Base-by-base conservation (phyloP, 179 eudicot genomes). In the Spergularia azorica region DNA sequence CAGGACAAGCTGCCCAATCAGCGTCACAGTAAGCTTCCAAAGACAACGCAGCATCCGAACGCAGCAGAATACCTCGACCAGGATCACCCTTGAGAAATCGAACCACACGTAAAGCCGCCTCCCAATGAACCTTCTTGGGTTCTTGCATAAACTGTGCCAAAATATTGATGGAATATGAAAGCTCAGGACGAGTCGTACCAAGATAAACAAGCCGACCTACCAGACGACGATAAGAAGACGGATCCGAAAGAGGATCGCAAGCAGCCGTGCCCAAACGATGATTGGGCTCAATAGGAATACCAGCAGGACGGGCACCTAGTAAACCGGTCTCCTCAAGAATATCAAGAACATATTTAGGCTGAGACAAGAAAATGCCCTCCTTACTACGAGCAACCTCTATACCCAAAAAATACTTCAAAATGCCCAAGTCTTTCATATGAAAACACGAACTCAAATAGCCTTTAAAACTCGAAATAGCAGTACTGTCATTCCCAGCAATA, bases 241-340 rank as follows among this genome's bases (percentile, higher is more conserved):
- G 17, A 4, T 39, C 12, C 6, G 2, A 5, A 2, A 38, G 16
- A 2, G 16, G 20, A 1, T 18, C 20, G 0, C 9, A 3, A 0
- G 15, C 0, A 3, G 2, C 12, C 10, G 7, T 0, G 0, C 11
- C 21, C 2, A 65, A 51, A 0, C 9, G 0, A 2, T 65, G 51
- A 39, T 39, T 41, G 0, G 10, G 52, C 9, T 64, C 20, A 5
- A 64, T 36, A 10, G 68, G 68, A 0, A n/a, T 64, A 0, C 1
- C 16, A 46, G 15, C 56, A 1, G 32, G 36, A 5, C 16, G 12
- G 9, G 38, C 32, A 1, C 36, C 55, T 0, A 51, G 58, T 8
- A 46, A 13, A 1, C 16, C 57, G 1, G 57, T 3, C 5, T 68
- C 9, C 2, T 6, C 0, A 9, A 68, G 6, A 11, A 68, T 68